phyloP scores from a whole-genome alignment of 2,329 filamentous ascomycete genomes.

The Aspergillus viridinutans region DNA sequence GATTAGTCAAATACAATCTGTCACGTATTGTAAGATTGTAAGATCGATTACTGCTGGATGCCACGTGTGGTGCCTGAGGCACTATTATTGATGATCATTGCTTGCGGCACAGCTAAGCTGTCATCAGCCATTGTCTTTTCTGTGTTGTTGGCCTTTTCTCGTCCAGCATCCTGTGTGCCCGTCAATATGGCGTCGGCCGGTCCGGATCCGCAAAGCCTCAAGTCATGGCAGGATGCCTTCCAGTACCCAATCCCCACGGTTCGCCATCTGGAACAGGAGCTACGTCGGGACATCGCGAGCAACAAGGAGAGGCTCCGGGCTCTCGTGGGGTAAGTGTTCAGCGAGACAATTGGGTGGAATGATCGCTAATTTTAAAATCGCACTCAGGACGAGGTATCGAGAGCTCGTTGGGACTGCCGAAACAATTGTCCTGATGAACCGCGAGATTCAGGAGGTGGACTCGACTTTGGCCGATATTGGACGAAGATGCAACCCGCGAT shows the following conservation, averaged over 20 bases:
- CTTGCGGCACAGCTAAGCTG: background rate
- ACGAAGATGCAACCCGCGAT: slow-evolving; percentile 67
- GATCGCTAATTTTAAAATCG: slow-evolving; percentile 8
- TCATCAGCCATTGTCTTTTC: background rate
- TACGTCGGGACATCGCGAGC: slow-evolving; percentile 58
- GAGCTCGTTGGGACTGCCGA: slow-evolving; percentile 89
- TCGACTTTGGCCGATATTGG: slow-evolving; percentile 67
- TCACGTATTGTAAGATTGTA: background rate
- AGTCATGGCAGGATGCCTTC: slow-evolving; percentile 65
- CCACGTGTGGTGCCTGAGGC: slow-evolving; percentile 20
- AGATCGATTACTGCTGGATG: background rate
- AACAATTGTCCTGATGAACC: slow-evolving; percentile 85
- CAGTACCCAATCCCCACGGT: slow-evolving; percentile 61
- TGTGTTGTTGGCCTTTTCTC: slow-evolving; percentile 6
- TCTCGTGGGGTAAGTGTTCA: slow-evolving; percentile 57
- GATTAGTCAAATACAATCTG: slow-evolving; percentile 6
- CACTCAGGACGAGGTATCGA: slow-evolving; percentile 64
- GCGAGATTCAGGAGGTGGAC: slow-evolving; percentile 71
- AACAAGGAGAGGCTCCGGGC: slow-evolving; percentile 64
- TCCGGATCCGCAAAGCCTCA: slow-evolving; percentile 54
- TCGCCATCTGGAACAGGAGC: slow-evolving; percentile 60
- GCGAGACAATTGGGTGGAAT: background rate
- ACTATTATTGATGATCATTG: slow-evolving; percentile 1
- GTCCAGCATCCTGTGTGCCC: slow-evolving; percentile 7
- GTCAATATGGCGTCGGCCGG: slow-evolving; percentile 50